Base-by-base conservation (phyloP, 2,329 filamentous ascomycete species). In the Fusarium sterilihyphosum region DNA sequence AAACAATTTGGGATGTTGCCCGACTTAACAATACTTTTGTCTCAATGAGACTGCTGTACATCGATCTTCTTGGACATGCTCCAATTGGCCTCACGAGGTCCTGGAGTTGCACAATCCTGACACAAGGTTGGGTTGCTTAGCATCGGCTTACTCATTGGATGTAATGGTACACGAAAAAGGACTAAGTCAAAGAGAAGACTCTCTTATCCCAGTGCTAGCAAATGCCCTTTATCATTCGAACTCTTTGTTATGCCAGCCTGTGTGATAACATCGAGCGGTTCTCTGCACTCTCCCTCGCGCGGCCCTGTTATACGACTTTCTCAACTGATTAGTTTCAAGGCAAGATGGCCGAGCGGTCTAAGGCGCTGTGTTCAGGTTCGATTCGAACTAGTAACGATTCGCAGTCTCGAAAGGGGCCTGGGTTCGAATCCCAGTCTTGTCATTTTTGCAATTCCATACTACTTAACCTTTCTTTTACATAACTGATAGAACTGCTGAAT, bases 321-420 rank as follows among this genome's bases (percentile, higher is more conserved):
- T 8, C 4, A 3, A 3, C 1, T 0, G 0, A 0, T 1, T 22
- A 1, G 2, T 2, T 8, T 7, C 6, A 71, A 61, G 68, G 68
- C 54, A 71, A 71, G 68, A 71, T 71, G 68, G 68, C 68, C 68
- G 68, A 71, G 68, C 68, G 68, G 73, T 75, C 73, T 75, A 70
- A 76, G 69, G 71, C 57, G 68, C 73, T 75, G 73, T 75, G 73
- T 75, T 75, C 73, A 75, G 73, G 73, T 75, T 75, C 63, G 38
- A 70, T 70, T 26, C 8, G 58, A 63, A 73, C 70, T 66, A 66
- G 58, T n/a, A 43, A 75, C 73, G 69, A 74, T 65, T 75, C 73
- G 73, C 73, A 75, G 73, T 75, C 73, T 75, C 69, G 73, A 70
- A 75, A 75, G 69, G 73, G 73, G 73, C 73, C 61, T 73, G 72